Evolutionary conservation across 805 yeast species (phyloP), one percentile per base, ranked within the genome.

Genomic region (Lipomyces mesembrius): DNA sequence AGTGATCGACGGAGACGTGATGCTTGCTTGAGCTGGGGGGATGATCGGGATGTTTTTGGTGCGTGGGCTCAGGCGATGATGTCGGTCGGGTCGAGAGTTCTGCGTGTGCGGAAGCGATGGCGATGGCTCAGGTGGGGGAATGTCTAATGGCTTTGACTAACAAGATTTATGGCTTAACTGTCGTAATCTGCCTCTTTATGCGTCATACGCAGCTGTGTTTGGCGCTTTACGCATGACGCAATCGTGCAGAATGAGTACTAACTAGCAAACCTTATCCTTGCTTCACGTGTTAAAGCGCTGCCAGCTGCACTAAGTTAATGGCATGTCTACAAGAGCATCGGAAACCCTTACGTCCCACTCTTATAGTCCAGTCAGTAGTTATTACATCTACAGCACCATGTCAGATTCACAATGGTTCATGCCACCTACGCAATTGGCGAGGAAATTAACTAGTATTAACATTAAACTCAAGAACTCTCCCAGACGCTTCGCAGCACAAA

Each of bases 1-100:
- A 25, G 55, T 11, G 55, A 52, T 52, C 55, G 55, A 52, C 39
- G 55, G 55, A 43, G 43, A 37, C 43, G 5, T n/a, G 49, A 43
- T 43, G 49, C 25, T 43, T 29, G 32, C 39, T 43, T 17, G 22
- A 43, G 22, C 49, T 43, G 49, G 49, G 49, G 49, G 25, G 5
- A 5, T 25, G n/a, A n/a, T 29, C 12, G 55, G 27, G 55, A 29
- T 25, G 55, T 20, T 52, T 11, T 27, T 11, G 11, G 17, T 52
- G 55, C 34, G 34, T 29, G 55, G 53, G n/a, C 22, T 37, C 22
- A 20, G 34, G 34, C 55, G 32, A 52, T 52, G 55, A 52, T 52
- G 55, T 52, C 55, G 17, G 5, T 17, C 49, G 22, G 55, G 55
- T 52, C 55, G 55, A 25, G 29, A 52, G 55, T 29, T 52, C 34